These are phyloP conservation scores for Suhomyces bolitotheri DNA, from an alignment of 1,139 yeast genomes.

Conservation along the genomic window DNA sequence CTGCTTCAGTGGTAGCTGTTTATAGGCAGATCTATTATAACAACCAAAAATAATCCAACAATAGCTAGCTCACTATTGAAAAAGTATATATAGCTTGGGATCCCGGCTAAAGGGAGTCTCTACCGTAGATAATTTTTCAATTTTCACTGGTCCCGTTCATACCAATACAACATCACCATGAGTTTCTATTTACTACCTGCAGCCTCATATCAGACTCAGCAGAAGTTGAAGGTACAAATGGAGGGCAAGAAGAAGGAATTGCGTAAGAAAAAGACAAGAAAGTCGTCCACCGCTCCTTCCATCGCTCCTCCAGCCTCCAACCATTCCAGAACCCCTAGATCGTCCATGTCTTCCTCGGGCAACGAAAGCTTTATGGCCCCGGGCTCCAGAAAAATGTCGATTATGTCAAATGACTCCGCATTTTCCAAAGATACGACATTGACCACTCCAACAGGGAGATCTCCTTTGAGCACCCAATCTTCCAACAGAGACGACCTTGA, in stretches of 20 bases:
- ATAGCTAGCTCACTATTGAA: not conserved
- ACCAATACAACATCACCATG: conserved; percentile 9
- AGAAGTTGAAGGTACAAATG: conserved; percentile 20
- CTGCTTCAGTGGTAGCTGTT: not conserved
- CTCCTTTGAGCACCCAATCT: conserved; percentile 3
- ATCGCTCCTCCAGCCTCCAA: conserved; percentile 3
- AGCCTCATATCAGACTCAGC: conserved; percentile 22
- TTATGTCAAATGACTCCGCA: conserved; percentile 8
- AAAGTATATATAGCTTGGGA: not conserved
- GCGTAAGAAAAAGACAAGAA: conserved; percentile 4
- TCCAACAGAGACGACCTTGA: not conserved
- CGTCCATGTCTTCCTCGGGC: conserved; percentile 9
- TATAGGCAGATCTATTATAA: not conserved
- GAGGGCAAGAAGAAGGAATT: conserved; percentile 14
- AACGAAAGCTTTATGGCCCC: conserved; percentile 6
- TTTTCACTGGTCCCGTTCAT: not conserved
- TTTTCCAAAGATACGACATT: conserved; percentile 8
- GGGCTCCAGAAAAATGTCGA: conserved; percentile 9
- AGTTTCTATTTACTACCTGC: conserved; percentile 20
- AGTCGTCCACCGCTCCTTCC: conserved; percentile 6
- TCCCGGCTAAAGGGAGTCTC: too few species aligned
- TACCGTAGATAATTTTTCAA: not conserved
- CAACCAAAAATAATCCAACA: not conserved
- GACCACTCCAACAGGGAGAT: conserved; percentile 5
- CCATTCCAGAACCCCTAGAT: conserved; percentile 8